A percentile compares a stretch with the other conserved stretches of the same genome.
These are phyloP conservation scores for Phoenix roebelenii DNA, from an alignment of 176 grass and related monocot genomes.

Conservation along the genomic window DNA sequence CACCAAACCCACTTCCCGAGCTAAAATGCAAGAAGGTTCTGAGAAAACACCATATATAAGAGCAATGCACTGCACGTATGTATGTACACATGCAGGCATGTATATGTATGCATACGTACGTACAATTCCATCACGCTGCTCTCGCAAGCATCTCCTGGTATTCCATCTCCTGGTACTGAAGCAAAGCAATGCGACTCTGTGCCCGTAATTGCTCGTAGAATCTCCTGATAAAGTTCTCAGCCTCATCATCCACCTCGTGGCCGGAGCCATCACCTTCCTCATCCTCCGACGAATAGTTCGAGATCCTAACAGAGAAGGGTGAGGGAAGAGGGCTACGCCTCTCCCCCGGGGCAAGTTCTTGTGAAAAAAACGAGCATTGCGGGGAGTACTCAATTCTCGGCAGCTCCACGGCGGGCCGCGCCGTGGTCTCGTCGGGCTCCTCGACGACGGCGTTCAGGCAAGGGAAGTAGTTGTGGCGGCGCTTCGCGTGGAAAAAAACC, in stretches of 20 bases:
- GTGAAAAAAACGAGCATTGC: constrained; percentile 25
- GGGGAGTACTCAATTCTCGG: constrained; percentile 47
- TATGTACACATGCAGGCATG: not conserved
- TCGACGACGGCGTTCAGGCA: constrained; percentile 41
- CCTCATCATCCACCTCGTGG: constrained; percentile 50
- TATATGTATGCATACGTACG: constrained; percentile 10
- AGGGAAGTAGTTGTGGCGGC: constrained; percentile 62
- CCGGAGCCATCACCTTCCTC: constrained; percentile 1
- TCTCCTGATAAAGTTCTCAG: constrained; percentile 80
- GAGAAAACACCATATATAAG: too few relatives aligned
- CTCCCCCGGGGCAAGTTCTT: constrained; percentile 40
- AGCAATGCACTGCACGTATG: too few relatives aligned
- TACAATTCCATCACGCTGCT: constrained; percentile 14
- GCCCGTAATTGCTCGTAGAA: constrained; percentile 87
- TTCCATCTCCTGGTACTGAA: constrained; percentile 38
- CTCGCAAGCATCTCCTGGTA: constrained; percentile 22
- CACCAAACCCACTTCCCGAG: too few relatives aligned
- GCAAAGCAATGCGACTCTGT: constrained; percentile 49
- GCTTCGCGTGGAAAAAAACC: constrained; percentile 34
- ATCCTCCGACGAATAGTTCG: constrained; percentile 37
- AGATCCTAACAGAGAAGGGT: constrained; percentile 45
- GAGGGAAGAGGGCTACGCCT: constrained; percentile 22
- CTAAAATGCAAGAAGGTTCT: too few relatives aligned
- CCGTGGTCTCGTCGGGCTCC: not conserved
- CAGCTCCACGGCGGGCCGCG: constrained; percentile 2